Evolutionary conservation across 192 early-diverging fungal species (phyloP).

Genomic region (Coemansia sp.): DNA sequence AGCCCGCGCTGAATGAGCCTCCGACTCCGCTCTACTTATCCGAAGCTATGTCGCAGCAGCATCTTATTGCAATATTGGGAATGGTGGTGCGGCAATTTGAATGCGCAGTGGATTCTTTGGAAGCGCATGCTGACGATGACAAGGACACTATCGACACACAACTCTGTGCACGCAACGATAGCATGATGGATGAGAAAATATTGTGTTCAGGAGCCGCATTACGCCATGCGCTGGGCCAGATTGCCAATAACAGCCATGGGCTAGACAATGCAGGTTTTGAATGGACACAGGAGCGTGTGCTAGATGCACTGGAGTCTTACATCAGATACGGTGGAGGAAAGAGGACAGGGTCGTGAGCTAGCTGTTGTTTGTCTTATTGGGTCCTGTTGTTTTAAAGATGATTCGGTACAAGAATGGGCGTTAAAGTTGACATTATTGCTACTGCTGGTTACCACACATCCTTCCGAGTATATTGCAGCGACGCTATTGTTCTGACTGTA

Average conservation of each 20-base stretch:
- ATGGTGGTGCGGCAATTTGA: conserved; percentile 51
- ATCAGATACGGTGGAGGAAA: neutral
- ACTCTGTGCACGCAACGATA: conserved; percentile 26
- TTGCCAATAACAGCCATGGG: conserved; percentile 16
- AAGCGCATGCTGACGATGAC: conserved; percentile 13
- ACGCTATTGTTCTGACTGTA: too few species aligned
- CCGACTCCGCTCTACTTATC: conserved; percentile 46
- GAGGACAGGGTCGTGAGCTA: too few species aligned
- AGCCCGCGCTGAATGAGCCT: conserved; percentile 47
- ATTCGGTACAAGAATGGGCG: too few species aligned
- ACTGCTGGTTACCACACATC: too few species aligned
- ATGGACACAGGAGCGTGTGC: conserved; percentile 43
- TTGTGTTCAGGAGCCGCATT: conserved; percentile 15
- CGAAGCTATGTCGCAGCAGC: conserved; percentile 47
- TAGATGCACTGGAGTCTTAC: conserved; percentile 39
- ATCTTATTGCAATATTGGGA: conserved; percentile 34
- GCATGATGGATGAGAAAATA: conserved; percentile 31
- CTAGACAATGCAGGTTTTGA: conserved; percentile 21
- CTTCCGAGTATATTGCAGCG: too few species aligned
- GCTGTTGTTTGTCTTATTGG: too few species aligned
- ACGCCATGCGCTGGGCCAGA: conserved; percentile 28
- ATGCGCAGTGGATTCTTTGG: conserved; percentile 37
- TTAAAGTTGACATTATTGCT: too few species aligned
- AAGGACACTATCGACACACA: neutral
- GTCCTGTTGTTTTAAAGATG: too few species aligned